These are phyloP conservation scores for Fagopyrum homotropicum DNA, from an alignment of 148 eudicot species.

Conservation along the genomic window DNA sequence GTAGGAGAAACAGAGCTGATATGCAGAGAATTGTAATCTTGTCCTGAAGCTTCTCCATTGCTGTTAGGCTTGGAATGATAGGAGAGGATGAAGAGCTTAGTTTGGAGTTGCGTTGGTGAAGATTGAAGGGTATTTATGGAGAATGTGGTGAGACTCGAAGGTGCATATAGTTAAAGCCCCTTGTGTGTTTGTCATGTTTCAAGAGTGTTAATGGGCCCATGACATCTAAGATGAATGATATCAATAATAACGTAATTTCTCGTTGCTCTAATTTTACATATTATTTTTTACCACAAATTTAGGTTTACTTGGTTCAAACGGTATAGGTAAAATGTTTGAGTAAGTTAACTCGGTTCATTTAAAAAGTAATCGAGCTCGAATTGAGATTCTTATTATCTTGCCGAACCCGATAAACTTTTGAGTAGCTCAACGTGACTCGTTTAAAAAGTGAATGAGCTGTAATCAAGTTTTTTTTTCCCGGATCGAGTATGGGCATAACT, in stretches of 20 bases:
- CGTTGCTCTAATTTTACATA: too few relatives aligned
- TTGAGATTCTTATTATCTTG: too few relatives aligned
- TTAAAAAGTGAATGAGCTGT: too few relatives aligned
- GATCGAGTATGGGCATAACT: too few relatives aligned
- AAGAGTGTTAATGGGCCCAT: not conserved
- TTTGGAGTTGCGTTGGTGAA: not conserved
- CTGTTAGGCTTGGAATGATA: not conserved
- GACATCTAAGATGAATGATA: not conserved
- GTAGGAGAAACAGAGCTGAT: conserved; percentile 18
- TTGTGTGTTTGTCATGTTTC: not conserved
- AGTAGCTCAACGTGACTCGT: too few relatives aligned
- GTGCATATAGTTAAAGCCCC: not conserved
- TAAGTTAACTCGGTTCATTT: too few relatives aligned
- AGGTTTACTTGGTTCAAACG: too few relatives aligned
- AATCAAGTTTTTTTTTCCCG: too few relatives aligned
- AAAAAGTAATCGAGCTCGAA: too few relatives aligned
- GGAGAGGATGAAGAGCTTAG: not conserved
- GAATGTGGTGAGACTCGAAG: not conserved
- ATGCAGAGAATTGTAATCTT: not conserved
- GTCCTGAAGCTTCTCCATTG: not conserved
- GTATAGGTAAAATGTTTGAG: too few relatives aligned
- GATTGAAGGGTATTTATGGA: conserved; percentile 8
- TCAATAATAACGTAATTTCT: not conserved
- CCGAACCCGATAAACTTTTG: too few relatives aligned
- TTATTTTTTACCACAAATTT: too few relatives aligned